Base-by-base conservation (phyloP, 2,329 filamentous ascomycete species). In the Thielaviopsis punctulata region DNA sequence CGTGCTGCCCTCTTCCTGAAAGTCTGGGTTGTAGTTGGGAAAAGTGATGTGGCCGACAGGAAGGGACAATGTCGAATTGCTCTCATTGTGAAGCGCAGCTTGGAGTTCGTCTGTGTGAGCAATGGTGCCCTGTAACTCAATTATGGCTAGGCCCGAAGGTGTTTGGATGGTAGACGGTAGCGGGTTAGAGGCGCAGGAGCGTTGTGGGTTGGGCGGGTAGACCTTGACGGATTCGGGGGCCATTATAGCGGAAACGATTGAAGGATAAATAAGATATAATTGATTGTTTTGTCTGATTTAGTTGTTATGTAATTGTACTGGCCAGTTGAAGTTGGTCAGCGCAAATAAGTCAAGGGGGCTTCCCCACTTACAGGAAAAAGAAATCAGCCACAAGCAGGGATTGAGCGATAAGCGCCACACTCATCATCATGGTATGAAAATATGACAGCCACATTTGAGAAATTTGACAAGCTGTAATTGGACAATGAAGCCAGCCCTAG, bases 111-210 rank as follows among this genome's bases (percentile, higher is more conserved):
- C 43, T 19, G 53, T 55, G 19, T 55, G 47, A 65, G 93, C 90
- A 67, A 98, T 82, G 13, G 79, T 86, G 56, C 89, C 92, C 70
- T 98, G 92, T 13, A 98, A 77, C 68, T 96, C 92, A 53, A 98
- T 72, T 45, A 98, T 73, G 18, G 90, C 90, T 41, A 95, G 77
- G 49, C 92, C 92, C 0, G 84, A 81, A 0, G 92, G 92, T 1
- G 90, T 95, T 60, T 89, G 85, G 15, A 96, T 77, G 56, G 95
- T 73, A n/a, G 75, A 65, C 1, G 92, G 92, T 4, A 96, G 76
- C 3, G 85, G 80, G 54, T 66, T 74, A 1, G 60, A 51, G n/a
- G 57, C 25, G 23, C 41, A 46, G 13, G 45, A 43, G 5, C 59
- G 24, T 19, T 54, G 52, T 13, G 59, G 53, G 21, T 60, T 59